Conservation (phyloP, 306 rosid species). For the Pyrus pyrifolia region DNA sequence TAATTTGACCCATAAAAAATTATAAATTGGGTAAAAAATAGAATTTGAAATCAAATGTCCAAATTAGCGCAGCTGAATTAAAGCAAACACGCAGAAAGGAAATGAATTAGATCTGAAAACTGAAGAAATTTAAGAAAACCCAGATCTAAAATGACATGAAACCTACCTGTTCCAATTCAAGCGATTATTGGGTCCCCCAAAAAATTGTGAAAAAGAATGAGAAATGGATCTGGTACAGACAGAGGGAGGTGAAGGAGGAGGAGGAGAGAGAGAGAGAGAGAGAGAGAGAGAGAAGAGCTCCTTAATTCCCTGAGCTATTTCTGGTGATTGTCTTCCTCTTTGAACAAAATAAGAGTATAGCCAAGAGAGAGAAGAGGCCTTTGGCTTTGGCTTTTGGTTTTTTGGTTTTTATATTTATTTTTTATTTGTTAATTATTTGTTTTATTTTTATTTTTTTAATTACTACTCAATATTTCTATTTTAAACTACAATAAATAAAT, state of each 20-base stretch:
- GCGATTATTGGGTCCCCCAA: background rate
- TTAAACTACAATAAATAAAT: no score
- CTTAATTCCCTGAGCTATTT: constrained; percentile 5
- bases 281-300: constrained; percentile 3
- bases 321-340: background rate
- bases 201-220: background rate
- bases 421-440: constrained; percentile 1
- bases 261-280: background rate
- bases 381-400: background rate
- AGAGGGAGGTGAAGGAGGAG: background rate
- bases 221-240: constrained; percentile 3
- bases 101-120: constrained; percentile 25
- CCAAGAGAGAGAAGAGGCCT: background rate
- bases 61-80: constrained; percentile 1
- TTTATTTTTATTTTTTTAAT: background rate
- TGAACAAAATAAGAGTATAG: background rate
- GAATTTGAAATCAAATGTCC: background rate
- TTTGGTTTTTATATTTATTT: background rate
- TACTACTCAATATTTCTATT: no score
- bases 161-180: background rate
- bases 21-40: background rate
- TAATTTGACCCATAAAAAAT: background rate
- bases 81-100: background rate
- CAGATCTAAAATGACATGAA: constrained; percentile 32
- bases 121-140: background rate